Evolutionary conservation across 2,329 filamentous ascomycete species (phyloP).

Genomic region (Penicillium sp.): DNA sequence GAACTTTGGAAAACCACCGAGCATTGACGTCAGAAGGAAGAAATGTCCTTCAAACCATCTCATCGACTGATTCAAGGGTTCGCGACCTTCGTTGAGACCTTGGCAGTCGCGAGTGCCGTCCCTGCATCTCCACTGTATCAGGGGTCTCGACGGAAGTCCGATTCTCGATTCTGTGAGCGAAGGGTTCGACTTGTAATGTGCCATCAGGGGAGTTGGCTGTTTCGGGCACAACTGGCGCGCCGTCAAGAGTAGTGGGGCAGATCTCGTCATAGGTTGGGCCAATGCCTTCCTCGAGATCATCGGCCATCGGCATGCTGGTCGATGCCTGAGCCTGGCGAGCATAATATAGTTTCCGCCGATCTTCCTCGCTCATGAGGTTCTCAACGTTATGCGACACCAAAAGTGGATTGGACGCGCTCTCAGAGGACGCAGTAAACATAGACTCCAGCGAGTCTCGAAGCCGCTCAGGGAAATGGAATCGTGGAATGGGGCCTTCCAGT

Average conservation of each 20-base stretch:
- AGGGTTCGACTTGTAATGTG: not conserved
- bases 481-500: slow-evolving; percentile 46
- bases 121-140: not conserved
- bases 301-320: slow-evolving; percentile 1
- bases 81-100: not conserved
- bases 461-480: slow-evolving; percentile 53
- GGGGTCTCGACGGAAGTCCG: not conserved
- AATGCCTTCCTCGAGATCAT: slow-evolving; percentile 2
- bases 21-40: slow-evolving; percentile 7
- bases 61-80: not conserved
- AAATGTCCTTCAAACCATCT: slow-evolving; percentile 6
- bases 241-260: slow-evolving; percentile 1
- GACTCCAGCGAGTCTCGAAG: slow-evolving; percentile 63
- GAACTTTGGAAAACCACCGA: slow-evolving; percentile 1
- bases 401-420: slow-evolving; percentile 58
- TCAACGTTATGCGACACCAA: slow-evolving; percentile 68
- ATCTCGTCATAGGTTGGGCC: slow-evolving; percentile 2
- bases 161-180: not conserved
- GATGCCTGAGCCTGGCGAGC: slow-evolving; percentile 52
- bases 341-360: slow-evolving; percentile 69
- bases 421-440: slow-evolving; percentile 51
- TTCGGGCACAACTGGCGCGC: not conserved
- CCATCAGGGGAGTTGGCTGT: not conserved
- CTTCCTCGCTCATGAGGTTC: slow-evolving; percentile 74
- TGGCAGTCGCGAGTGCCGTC: not conserved